Percentiles rank a stretch among this genome's conserved stretches.
Evolutionary conservation across 768 basidiomycete genomes (phyloP).

Genomic region (Suillus placidus): DNA sequence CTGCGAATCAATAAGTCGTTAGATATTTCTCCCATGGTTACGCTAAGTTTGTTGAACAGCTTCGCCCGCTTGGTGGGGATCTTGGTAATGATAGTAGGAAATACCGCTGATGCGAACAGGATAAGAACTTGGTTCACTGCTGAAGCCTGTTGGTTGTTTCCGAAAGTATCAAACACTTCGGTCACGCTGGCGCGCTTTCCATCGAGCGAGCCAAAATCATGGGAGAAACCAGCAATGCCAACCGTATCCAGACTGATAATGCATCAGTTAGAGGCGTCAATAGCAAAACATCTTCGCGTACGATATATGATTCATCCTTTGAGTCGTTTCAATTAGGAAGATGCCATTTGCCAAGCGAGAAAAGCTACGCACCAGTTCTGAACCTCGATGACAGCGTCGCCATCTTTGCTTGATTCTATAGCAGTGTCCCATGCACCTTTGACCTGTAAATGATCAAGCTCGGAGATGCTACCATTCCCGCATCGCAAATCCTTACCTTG

Average conservation of each 20-base stretch:
- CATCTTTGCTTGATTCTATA: conserved; percentile 23
- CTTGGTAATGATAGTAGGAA: not conserved
- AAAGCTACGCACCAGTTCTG: conserved; percentile 31
- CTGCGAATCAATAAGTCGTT: not conserved
- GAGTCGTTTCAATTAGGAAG: not conserved
- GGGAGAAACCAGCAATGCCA: conserved; percentile 61
- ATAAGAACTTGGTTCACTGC: conserved; percentile 27
- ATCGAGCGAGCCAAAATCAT: conserved; percentile 56
- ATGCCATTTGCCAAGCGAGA: not conserved
- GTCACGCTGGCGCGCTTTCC: conserved; percentile 47
- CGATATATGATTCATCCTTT: conserved; percentile 41
- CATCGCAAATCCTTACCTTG: conserved; percentile 34
- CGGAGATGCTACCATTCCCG: not conserved
- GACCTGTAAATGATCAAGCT: conserved; percentile 19
- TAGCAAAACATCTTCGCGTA: conserved; percentile 15
- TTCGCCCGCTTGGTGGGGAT: not conserved
- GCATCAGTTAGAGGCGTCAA: not conserved
- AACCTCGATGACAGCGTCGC: conserved; percentile 38
- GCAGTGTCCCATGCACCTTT: conserved; percentile 34
- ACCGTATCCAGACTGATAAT: conserved; percentile 54
- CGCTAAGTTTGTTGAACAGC: not conserved
- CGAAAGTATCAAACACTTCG: conserved; percentile 43
- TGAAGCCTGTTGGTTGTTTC: conserved; percentile 20
- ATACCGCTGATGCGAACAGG: not conserved
- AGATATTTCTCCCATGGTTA: not conserved